These are phyloP conservation scores for Echinochloa phyllopogon DNA, from an alignment of 176 grass and related monocot genomes.

Conservation along the genomic window DNA sequence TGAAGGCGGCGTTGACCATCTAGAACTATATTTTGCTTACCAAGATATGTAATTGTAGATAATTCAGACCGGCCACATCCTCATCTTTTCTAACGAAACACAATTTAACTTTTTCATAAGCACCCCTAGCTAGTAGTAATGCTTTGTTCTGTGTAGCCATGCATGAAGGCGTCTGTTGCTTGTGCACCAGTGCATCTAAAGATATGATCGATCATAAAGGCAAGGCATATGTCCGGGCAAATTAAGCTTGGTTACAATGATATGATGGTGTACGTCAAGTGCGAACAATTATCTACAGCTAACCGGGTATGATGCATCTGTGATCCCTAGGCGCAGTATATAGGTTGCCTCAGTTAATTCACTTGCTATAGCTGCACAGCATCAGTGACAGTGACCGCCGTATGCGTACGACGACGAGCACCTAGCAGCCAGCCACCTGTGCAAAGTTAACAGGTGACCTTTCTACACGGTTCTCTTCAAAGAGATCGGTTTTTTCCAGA, in stretches of 20 bases:
- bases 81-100: neutral
- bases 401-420: neutral
- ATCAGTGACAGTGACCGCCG: neutral
- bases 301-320: neutral
- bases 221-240: too few relatives aligned
- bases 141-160: too few relatives aligned
- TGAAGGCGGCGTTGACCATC: neutral
- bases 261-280: neutral
- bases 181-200: too few relatives aligned
- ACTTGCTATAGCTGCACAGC: neutral
- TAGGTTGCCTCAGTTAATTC: neutral
- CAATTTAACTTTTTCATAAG: neutral
- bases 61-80: neutral
- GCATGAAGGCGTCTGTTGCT: too few relatives aligned
- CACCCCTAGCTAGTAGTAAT: neutral
- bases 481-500: neutral
- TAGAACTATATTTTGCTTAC: slow-evolving; percentile 5
- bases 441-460: neutral
- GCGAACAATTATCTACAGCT: neutral
- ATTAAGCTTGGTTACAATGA: too few relatives aligned
- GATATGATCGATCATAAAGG: too few relatives aligned
- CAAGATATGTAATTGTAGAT: neutral
- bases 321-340: neutral
- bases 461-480: neutral
- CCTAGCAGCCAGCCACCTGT: neutral